A percentile compares a stretch with the other conserved stretches of the same genome.
phyloP scores from a whole-genome alignment of 192 early-diverging fungal species.

The Gigaspora rosea region DNA sequence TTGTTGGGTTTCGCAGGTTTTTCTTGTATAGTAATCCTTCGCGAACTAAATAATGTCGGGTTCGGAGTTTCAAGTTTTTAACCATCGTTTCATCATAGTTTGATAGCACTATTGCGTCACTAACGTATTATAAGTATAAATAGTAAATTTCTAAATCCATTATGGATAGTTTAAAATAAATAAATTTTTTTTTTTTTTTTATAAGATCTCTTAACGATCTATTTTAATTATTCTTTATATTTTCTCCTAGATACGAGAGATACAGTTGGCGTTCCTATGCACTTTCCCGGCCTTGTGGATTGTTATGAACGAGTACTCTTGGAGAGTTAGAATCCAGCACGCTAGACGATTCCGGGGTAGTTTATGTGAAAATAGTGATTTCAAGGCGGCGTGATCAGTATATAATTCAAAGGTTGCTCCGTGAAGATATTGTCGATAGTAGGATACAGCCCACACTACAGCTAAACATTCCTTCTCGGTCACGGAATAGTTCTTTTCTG shows the following conservation, averaged over 20 bases:
- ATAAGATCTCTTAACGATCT: too few relatives aligned
- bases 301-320: neutral
- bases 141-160: too few relatives aligned
- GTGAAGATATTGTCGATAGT: neutral
- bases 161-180: too few relatives aligned
- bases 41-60: neutral
- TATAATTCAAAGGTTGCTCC: too few relatives aligned
- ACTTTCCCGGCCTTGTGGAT: too few relatives aligned
- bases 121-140: too few relatives aligned
- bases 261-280: too few relatives aligned
- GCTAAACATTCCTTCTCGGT: neutral
- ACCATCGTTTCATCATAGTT: too few relatives aligned
- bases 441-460: neutral
- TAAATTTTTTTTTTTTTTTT: too few relatives aligned
- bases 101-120: too few relatives aligned
- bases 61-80: neutral
- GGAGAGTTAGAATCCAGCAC: neutral
- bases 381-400: neutral
- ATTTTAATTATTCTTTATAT: too few relatives aligned
- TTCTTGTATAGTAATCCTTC: neutral
- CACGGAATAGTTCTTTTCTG: neutral
- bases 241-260: too few relatives aligned
- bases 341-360: neutral
- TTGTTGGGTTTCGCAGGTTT: neutral
- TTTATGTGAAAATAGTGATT: neutral